Percentiles rank a stretch among this genome's conserved stretches.
Evolutionary conservation across 768 basidiomycete species (phyloP).

Genomic region (Lentinula detonsa): DNA sequence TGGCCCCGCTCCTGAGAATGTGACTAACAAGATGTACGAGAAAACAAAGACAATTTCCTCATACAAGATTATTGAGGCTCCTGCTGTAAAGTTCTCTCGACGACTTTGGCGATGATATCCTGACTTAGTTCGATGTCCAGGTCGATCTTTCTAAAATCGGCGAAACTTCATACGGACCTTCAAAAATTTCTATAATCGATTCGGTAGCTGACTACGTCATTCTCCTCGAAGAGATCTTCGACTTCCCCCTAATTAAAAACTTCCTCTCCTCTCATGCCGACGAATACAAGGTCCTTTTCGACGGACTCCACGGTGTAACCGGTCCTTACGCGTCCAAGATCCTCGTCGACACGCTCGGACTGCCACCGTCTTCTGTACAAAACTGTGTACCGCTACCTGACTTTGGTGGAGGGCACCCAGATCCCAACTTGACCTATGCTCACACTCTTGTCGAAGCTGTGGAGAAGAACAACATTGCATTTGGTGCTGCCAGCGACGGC

Average conservation of each 20-base stretch:
- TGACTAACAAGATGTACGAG: slow-evolving; percentile 95
- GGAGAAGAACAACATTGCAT: slow-evolving; percentile 77
- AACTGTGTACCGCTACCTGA: slow-evolving; percentile 90
- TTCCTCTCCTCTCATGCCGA: slow-evolving; percentile 70
- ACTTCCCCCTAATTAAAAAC: slow-evolving; percentile 84
- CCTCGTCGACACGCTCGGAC: slow-evolving; percentile 76
- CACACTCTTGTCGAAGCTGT: slow-evolving; percentile 90
- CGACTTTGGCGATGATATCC: background rate
- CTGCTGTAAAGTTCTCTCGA: slow-evolving; percentile 45
- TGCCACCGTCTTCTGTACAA: slow-evolving; percentile 77
- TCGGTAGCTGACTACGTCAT: slow-evolving; percentile 85
- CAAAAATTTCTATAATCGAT: slow-evolving; percentile 88
- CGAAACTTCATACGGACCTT: slow-evolving; percentile 72
- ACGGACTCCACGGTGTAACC: slow-evolving; percentile 94
- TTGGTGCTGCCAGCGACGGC: slow-evolving; percentile 96
- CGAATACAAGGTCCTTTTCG: slow-evolving; percentile 86
- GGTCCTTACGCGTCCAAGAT: slow-evolving; percentile 93
- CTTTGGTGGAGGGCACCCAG: slow-evolving; percentile 97
- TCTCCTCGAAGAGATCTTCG: slow-evolving; percentile 86
- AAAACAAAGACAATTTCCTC: slow-evolving; percentile 79
- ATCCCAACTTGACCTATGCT: slow-evolving; percentile 97
- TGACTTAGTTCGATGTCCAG: slow-evolving; percentile 28
- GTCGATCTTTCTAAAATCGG: slow-evolving; percentile 84
- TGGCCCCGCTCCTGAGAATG: slow-evolving; percentile 92
- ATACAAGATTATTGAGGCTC: slow-evolving; percentile 81